phyloP scores from a whole-genome alignment of 441 rosid genomes.

The Flueggea neowawraea region DNA sequence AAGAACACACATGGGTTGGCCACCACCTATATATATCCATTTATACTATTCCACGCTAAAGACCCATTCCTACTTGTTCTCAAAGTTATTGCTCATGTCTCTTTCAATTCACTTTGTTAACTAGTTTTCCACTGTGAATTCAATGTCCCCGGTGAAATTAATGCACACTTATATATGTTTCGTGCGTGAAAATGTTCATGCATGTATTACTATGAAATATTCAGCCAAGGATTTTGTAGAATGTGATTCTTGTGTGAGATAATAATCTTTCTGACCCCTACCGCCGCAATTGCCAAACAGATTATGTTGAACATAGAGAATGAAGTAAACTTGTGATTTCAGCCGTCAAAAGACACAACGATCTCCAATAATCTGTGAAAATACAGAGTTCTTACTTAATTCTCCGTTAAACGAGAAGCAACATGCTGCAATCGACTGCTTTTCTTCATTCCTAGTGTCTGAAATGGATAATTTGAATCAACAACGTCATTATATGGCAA shows the following conservation, averaged over 20 bases:
- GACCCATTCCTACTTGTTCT: slow-evolving; percentile 51
- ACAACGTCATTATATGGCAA: slow-evolving; percentile 2
- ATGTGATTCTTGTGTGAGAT: not conserved
- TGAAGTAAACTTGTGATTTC: not conserved
- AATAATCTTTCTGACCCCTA: too few relatives aligned
- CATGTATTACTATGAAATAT: not conserved
- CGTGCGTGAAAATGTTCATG: slow-evolving; percentile 1
- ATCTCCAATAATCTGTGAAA: not conserved
- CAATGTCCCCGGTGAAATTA: not conserved
- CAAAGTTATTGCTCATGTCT: slow-evolving; percentile 4
- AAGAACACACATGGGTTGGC: slow-evolving; percentile 30
- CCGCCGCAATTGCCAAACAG: not conserved
- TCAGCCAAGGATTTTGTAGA: not conserved
- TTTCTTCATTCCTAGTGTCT: not conserved
- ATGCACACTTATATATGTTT: not conserved
- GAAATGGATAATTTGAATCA: not conserved
- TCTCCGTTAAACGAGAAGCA: not conserved
- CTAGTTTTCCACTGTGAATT: not conserved
- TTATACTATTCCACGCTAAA: slow-evolving; percentile 7
- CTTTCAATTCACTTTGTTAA: slow-evolving; percentile 4
- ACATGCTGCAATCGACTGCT: not conserved
- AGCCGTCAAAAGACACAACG: not conserved
- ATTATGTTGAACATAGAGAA: not conserved
- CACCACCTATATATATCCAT: slow-evolving; percentile 12
- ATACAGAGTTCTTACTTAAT: not conserved